Base-by-base conservation (phyloP, 2,329 filamentous ascomycete species). In the Diaporthe sp. region DNA sequence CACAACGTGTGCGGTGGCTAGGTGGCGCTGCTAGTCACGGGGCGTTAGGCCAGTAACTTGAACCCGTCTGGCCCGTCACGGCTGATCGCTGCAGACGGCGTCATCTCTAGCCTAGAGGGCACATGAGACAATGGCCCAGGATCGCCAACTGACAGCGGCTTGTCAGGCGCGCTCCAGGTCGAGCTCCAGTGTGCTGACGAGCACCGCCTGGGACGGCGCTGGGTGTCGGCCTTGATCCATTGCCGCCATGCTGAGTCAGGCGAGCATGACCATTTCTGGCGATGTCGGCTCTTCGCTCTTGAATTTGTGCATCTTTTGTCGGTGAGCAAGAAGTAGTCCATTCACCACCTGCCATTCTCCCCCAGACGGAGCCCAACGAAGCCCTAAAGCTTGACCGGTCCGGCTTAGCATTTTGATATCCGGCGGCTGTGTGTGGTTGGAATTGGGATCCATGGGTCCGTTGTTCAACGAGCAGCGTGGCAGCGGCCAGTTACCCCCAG, bases 351-450 rank as follows among this genome's bases (percentile, higher is more conserved):
- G n/a, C 19, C 25, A 19, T 64, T 55, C 25, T 40, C 57, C 33
- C 33, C 35, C 57, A 61, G 58, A 64, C 57, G 47, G n/a, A 55
- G 57, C 47, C 57, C 58, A 52, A 35, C 40, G 38, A 54, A 61
- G 57, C 55, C 55, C 33, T 60, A 55, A 54, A 61, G 47, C 70
- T n/a, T 72, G 57, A 64, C 58, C 33, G 47, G 57, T 64, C 57
- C 47, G 35, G 70, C 45, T 55, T 64, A 72, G 70, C 47, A 54
- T 55, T 67, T 64, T 68, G 42, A 72, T 68, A 72, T 72, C 28
- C 33, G 52, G 45, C 28, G 33, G 47, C 47, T 68, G 60, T 68
- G 40, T 68, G 60, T 72, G 68, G 60, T 72, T 68, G 60, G 69
- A 68, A 72, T 47, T 40, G 54, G 70, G 35, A 42, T 30, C 33